These are phyloP conservation scores for Dendryphion nanum DNA, from an alignment of 2,329 filamentous ascomycete species.

Conservation along the genomic window DNA sequence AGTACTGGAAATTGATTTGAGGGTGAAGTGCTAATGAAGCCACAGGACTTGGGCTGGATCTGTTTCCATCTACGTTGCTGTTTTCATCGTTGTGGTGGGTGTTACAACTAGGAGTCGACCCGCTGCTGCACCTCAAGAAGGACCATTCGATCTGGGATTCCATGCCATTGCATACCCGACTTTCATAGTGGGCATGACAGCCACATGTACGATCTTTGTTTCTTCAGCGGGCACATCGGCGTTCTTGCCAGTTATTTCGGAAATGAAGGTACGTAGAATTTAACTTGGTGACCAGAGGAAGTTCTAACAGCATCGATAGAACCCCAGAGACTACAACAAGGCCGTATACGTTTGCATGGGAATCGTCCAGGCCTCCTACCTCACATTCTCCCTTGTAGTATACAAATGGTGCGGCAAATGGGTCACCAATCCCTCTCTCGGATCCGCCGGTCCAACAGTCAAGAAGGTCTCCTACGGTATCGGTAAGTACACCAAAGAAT, in stretches of 20 bases:
- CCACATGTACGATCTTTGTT: constrained; percentile 57
- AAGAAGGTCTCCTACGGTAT: constrained; percentile 64
- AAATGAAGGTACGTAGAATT: too few relatives aligned
- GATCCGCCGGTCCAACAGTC: constrained; percentile 57
- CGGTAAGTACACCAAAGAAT: constrained; percentile 39
- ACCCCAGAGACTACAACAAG: constrained; percentile 60
- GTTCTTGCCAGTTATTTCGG: constrained; percentile 63
- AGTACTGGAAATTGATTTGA: too few relatives aligned
- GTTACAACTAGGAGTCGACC: constrained; percentile 57
- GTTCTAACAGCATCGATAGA: too few relatives aligned
- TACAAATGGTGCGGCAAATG: constrained; percentile 62
- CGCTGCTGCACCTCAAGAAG: constrained; percentile 57
- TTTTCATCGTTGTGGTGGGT: constrained; percentile 57
- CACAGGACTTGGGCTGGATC: constrained; percentile 56
- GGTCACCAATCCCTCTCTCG: constrained; percentile 62
- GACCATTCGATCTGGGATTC: constrained; percentile 59
- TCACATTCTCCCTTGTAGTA: constrained; percentile 58
- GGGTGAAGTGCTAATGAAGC: background rate
- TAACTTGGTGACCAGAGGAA: too few relatives aligned
- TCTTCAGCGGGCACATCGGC: constrained; percentile 58
- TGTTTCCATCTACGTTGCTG: constrained; percentile 55
- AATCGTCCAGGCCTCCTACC: constrained; percentile 57
- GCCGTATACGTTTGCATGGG: constrained; percentile 60
- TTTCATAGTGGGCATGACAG: constrained; percentile 58
- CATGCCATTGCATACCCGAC: constrained; percentile 54